phyloP scores from a whole-genome alignment of 805 yeast species.

The Metschnikowia lunata region DNA sequence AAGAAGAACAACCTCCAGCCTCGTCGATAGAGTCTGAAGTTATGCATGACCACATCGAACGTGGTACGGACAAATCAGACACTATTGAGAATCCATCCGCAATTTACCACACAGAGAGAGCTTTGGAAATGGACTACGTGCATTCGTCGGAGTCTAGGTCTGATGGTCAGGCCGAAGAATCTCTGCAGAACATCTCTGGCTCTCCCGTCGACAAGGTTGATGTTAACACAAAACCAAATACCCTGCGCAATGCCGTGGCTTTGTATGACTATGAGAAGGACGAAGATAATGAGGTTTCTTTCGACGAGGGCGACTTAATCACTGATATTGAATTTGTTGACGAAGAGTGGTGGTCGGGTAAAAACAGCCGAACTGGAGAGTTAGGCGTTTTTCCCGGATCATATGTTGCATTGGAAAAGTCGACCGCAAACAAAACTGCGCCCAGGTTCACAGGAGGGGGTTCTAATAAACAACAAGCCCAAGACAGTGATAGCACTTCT shows the following conservation, averaged over 20 bases:
- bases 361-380: slow-evolving; percentile 39
- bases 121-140: background rate
- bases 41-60: background rate
- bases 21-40: background rate
- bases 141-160: background rate
- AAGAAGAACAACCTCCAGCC: background rate
- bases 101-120: background rate
- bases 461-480: slow-evolving; percentile 10
- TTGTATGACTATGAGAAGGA: slow-evolving; percentile 75
- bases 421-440: background rate
- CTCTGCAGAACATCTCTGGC: background rate
- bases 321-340: slow-evolving; percentile 65
- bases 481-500: slow-evolving; percentile 1
- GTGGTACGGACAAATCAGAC: background rate
- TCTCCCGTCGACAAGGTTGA: background rate
- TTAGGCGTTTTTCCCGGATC: slow-evolving; percentile 55
- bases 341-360: slow-evolving; percentile 68
- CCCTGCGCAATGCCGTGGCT: slow-evolving; percentile 53
- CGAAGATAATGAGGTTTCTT: slow-evolving; percentile 70
- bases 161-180: background rate
- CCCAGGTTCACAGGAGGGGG: background rate
- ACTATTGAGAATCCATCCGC: background rate
- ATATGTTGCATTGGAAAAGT: slow-evolving; percentile 41
- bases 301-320: slow-evolving; percentile 63
- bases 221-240: background rate